Evolutionary conservation across 345 rosid species (phyloP).

Genomic region (Euphorbia pulcherrima): DNA sequence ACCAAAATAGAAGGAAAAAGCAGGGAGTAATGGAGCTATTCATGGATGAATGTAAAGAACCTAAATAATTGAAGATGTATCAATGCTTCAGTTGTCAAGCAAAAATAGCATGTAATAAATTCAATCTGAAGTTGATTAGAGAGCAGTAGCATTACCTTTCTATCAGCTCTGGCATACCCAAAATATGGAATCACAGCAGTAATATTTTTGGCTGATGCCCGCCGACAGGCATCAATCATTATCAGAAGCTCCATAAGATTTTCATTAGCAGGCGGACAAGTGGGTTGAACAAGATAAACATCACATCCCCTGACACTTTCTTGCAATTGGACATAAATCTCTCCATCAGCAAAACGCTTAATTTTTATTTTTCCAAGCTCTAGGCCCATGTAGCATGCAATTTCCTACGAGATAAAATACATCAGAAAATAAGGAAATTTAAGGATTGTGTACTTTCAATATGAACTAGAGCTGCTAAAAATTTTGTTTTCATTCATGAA

Average conservation of each 20-base stretch:
- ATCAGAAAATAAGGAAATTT: neutral
- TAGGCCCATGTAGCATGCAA: slow-evolving; percentile 90
- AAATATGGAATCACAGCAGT: slow-evolving; percentile 96
- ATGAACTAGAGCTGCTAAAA: neutral
- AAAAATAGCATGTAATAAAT: neutral
- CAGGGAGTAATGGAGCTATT: neutral
- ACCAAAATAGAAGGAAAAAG: neutral
- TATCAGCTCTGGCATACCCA: slow-evolving; percentile 96
- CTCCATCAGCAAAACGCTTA: slow-evolving; percentile 92
- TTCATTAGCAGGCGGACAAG: slow-evolving; percentile 97
- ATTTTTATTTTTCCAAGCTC: slow-evolving; percentile 90
- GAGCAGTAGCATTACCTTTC: slow-evolving; percentile 53
- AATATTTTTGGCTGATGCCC: slow-evolving; percentile 89
- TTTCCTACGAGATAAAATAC: slow-evolving; percentile 44
- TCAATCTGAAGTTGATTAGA: slow-evolving; percentile 4
- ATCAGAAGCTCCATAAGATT: slow-evolving; percentile 95
- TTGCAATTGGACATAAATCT: slow-evolving; percentile 91
- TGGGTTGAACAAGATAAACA: slow-evolving; percentile 91
- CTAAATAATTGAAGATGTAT: neutral
- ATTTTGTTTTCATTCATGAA: neutral
- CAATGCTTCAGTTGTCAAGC: neutral
- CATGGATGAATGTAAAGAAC: neutral
- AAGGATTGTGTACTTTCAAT: neutral
- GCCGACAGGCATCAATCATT: slow-evolving; percentile 94
- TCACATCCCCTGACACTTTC: slow-evolving; percentile 99